phyloP scores from a whole-genome alignment of 2,329 filamentous ascomycete species.

The Stagonosporopsis cucurbitacearum region DNA sequence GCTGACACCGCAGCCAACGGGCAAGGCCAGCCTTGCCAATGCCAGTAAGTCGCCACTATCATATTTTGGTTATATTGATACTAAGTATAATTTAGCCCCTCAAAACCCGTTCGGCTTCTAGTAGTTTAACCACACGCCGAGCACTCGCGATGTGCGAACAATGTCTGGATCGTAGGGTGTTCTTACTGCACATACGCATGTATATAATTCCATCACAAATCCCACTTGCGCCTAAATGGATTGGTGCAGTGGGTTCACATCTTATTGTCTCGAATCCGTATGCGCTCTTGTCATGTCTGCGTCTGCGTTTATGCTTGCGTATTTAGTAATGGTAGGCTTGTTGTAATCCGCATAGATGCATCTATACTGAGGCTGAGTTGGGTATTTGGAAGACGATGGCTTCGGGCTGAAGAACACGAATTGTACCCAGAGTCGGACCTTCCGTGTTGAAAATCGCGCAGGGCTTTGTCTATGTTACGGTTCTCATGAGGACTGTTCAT shows the following conservation, averaged over 20 bases:
- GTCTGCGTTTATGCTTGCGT: neutral
- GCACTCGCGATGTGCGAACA: neutral
- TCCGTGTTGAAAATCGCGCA: neutral
- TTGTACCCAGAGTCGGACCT: slow-evolving; percentile 9
- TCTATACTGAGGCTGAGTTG: neutral
- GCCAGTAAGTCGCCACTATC: slow-evolving; percentile 78
- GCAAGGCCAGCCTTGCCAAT: slow-evolving; percentile 88
- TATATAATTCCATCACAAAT: slow-evolving; percentile 21
- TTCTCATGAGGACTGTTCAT: neutral
- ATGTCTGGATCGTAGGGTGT: slow-evolving; percentile 3
- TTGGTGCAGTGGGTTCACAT: slow-evolving; percentile 2
- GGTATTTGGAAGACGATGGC: slow-evolving; percentile 5
- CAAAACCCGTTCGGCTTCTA: slow-evolving; percentile 76
- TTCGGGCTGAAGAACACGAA: slow-evolving; percentile 1
- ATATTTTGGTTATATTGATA: neutral
- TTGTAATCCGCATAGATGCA: slow-evolving; percentile 8
- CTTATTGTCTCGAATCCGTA: slow-evolving; percentile 1
- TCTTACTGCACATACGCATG: slow-evolving; percentile 16
- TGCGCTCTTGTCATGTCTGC: neutral
- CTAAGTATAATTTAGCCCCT: slow-evolving; percentile 60
- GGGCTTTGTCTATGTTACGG: no score
- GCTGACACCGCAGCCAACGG: slow-evolving; percentile 84
- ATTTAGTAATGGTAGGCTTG: neutral
- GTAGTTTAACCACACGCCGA: neutral
- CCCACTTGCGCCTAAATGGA: slow-evolving; percentile 1